Percentiles rank a stretch among this genome's conserved stretches.
Evolutionary conservation across 495 filamentous ascomycete species (phyloP).

Genomic region (Clohesyomyces aquaticus): DNA sequence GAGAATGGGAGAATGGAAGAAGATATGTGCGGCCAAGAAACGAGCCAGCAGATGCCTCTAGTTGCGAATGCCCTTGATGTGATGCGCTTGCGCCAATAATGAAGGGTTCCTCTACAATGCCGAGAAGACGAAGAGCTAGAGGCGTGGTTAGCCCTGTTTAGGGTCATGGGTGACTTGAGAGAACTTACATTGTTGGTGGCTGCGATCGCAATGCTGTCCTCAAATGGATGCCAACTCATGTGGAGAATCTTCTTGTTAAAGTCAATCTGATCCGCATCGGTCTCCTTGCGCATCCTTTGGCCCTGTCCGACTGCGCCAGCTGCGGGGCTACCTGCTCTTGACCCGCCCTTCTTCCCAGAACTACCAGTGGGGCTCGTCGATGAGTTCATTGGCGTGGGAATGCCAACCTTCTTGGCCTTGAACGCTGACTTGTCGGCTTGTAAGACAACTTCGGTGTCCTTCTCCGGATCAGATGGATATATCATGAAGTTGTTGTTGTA

Average conservation of each 20-base stretch:
- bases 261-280: conserved; percentile 98
- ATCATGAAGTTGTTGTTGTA: conserved; percentile 99
- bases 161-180: conserved; percentile 35
- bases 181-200: conserved; percentile 96
- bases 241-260: conserved; percentile 99
- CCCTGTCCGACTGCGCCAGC: conserved; percentile 74
- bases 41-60: conserved; percentile 20
- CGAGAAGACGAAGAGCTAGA: conserved; percentile 96
- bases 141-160: conserved; percentile 24
- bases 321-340: conserved; percentile 86
- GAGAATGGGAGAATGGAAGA: conserved; percentile 15
- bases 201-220: conserved; percentile 99
- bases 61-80: conserved; percentile 33
- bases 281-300: conserved; percentile 97
- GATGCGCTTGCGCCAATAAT: conserved; percentile 23
- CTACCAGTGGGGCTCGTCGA: conserved; percentile 69
- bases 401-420: conserved; percentile 99
- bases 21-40: conserved; percentile 20
- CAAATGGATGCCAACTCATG: conserved; percentile 99
- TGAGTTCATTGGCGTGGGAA: conserved; percentile 94
- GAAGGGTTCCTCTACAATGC: conserved; percentile 67
- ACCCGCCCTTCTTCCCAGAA: conserved; percentile 74
- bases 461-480: conserved; percentile 92
- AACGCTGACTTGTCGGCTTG: conserved; percentile 99
- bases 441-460: conserved; percentile 94